A percentile compares a stretch with the other conserved stretches of the same genome.
Evolutionary conservation across 257 asterid species (phyloP).

Genomic region (Solanum raphanifolium): DNA sequence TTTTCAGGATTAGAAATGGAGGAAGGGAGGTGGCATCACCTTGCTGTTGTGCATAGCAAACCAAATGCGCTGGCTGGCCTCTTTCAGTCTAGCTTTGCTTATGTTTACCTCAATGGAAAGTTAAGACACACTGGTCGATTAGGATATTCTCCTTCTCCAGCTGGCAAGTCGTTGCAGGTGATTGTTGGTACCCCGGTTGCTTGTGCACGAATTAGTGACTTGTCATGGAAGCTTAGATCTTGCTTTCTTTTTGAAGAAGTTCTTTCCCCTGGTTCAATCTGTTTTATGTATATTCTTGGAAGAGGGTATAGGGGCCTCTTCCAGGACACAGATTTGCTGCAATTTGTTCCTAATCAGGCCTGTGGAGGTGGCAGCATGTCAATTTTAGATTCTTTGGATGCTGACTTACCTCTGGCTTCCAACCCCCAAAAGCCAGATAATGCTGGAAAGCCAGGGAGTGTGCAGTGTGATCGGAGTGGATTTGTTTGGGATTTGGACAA

Average conservation of each 20-base stretch:
- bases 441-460: slow-evolving; percentile 59
- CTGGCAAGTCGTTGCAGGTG: slow-evolving; percentile 90
- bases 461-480: slow-evolving; percentile 81
- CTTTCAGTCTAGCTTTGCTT: slow-evolving; percentile 95
- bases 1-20: slow-evolving; percentile 87
- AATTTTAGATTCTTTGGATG: slow-evolving; percentile 88
- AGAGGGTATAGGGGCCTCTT: slow-evolving; percentile 94
- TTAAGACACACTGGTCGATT: slow-evolving; percentile 86
- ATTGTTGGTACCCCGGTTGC: slow-evolving; percentile 83
- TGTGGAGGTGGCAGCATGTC: slow-evolving; percentile 99
- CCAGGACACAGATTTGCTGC: slow-evolving; percentile 84
- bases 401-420: slow-evolving; percentile 57
- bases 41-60: slow-evolving; percentile 95
- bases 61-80: slow-evolving; percentile 99
- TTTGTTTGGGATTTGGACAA: slow-evolving; percentile 96
- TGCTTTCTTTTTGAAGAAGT: slow-evolving; percentile 98
- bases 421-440: slow-evolving; percentile 66
- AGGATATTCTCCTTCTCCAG: slow-evolving; percentile 96
- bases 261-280: slow-evolving; percentile 90
- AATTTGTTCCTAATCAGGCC: slow-evolving; percentile 94
- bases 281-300: slow-evolving; percentile 96
- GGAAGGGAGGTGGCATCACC: slow-evolving; percentile 99
- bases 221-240: slow-evolving; percentile 90
- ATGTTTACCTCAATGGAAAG: slow-evolving; percentile 90
- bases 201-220: slow-evolving; percentile 66